Evolutionary conservation across 2,329 filamentous ascomycete genomes (phyloP).

Genomic region (Lachnellula willkommii): DNA sequence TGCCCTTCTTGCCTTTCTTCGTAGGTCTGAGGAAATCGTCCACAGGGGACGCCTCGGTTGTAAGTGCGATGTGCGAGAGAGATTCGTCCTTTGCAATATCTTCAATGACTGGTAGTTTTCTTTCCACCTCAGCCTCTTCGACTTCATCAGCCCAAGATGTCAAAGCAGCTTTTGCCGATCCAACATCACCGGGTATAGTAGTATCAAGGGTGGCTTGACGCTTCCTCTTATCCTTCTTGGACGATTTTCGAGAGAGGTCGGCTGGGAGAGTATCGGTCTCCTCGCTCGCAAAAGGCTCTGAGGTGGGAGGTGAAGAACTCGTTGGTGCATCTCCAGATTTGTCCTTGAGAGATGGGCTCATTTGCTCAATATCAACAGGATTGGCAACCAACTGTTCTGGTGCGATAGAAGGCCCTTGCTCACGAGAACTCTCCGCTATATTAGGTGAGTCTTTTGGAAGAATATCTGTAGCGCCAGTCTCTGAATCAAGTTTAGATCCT

Average conservation of each 20-base stretch:
- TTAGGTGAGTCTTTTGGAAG: not conserved
- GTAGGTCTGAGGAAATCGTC: conserved; percentile 27
- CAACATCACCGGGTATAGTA: conserved; percentile 7
- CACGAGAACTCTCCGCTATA: not conserved
- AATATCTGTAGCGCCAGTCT: conserved; percentile 2
- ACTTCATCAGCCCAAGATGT: conserved; percentile 30
- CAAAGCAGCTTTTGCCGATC: conserved; percentile 6
- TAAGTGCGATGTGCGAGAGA: conserved; percentile 27
- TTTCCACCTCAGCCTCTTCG: conserved; percentile 26
- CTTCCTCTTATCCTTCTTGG: conserved; percentile 32
- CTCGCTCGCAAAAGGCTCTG: conserved; percentile 1
- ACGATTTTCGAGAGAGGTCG: conserved; percentile 14
- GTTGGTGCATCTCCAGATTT: not conserved
- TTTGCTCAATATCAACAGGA: conserved; percentile 5
- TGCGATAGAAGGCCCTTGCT: not conserved
- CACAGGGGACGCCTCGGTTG: conserved; percentile 18
- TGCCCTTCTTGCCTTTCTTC: conserved; percentile 38
- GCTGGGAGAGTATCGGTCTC: conserved; percentile 1
- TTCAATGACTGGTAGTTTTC: conserved; percentile 26
- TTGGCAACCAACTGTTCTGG: conserved; percentile 7
- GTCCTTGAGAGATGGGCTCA: not conserved
- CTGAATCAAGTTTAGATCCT: conserved; percentile 10
- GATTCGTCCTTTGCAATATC: conserved; percentile 28
- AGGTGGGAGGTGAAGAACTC: not conserved
- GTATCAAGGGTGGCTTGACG: conserved; percentile 23